Conservation (phyloP, 176 grass and related monocot species). For the Cenchrus fungigraminus region DNA sequence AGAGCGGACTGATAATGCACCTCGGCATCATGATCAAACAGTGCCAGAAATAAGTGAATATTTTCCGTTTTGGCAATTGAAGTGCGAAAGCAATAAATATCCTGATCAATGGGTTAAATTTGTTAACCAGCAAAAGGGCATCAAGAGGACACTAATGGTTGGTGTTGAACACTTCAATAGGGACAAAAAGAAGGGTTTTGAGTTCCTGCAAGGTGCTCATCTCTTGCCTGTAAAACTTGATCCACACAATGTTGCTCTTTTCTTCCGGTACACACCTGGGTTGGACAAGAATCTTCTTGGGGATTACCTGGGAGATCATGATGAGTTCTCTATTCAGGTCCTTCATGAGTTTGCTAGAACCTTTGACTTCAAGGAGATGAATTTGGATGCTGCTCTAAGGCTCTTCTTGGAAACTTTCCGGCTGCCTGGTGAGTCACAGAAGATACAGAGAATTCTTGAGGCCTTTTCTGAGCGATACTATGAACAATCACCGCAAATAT, state of each 20-base stretch:
- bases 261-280: conserved; percentile 85
- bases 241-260: conserved; percentile 76
- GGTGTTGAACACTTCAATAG: conserved; percentile 92
- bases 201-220: conserved; percentile 87
- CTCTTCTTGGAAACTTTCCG: conserved; percentile 98
- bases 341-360: conserved; percentile 93
- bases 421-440: conserved; percentile 95
- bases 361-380: conserved; percentile 96
- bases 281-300: conserved; percentile 96
- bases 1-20: conserved; percentile 62
- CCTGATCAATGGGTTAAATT: conserved; percentile 90
- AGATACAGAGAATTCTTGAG: conserved; percentile 97
- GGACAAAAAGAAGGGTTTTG: conserved; percentile 91
- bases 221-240: conserved; percentile 97
- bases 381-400: conserved; percentile 87
- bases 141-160: conserved; percentile 85
- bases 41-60: conserved; percentile 77
- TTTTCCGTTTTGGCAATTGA: conserved; percentile 70
- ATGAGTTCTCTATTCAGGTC: conserved; percentile 86
- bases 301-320: conserved; percentile 92
- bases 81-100: conserved; percentile 62
- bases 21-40: conserved; percentile 58
- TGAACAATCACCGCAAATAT: conserved; percentile 87
- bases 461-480: conserved; percentile 96
- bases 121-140: conserved; percentile 75